Evolutionary conservation across 2,329 filamentous ascomycete genomes (phyloP).

Genomic region (Xylaria sp.): DNA sequence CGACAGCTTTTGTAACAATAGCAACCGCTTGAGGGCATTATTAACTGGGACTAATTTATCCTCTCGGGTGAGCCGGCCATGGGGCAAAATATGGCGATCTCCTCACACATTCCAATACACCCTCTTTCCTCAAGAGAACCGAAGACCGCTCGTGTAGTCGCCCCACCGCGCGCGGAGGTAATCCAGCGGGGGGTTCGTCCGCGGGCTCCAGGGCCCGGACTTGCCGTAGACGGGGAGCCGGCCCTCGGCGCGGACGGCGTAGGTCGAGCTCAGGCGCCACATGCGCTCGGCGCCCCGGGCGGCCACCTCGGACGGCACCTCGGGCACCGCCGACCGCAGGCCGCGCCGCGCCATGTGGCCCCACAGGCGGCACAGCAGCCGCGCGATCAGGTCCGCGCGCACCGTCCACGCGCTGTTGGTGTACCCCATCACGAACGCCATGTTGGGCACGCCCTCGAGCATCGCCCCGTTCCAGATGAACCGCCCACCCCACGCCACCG

Average conservation of each 20-base stretch:
- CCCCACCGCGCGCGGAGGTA: slow-evolving; percentile 18
- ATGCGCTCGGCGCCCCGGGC: slow-evolving; percentile 9
- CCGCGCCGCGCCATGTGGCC: slow-evolving; percentile 51
- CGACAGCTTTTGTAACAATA: too few species aligned
- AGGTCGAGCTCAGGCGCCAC: slow-evolving; percentile 24
- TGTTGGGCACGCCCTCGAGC: slow-evolving; percentile 65
- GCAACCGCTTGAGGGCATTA: too few species aligned
- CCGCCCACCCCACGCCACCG: slow-evolving; percentile 46
- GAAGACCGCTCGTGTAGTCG: slow-evolving; percentile 12
- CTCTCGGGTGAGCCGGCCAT: too few species aligned
- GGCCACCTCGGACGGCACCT: slow-evolving; percentile 38
- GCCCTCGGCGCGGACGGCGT: background rate
- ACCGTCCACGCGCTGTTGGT: slow-evolving; percentile 64
- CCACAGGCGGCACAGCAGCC: slow-evolving; percentile 53
- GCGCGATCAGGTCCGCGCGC: slow-evolving; percentile 57
- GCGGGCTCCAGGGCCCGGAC: slow-evolving; percentile 16
- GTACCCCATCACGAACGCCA: slow-evolving; percentile 62
- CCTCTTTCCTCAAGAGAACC: too few species aligned
- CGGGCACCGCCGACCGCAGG: slow-evolving; percentile 47
- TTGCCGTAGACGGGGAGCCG: slow-evolving; percentile 14
- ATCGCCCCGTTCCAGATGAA: slow-evolving; percentile 63
- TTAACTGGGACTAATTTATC: too few species aligned
- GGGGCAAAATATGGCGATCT: too few species aligned
- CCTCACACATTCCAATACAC: too few species aligned
- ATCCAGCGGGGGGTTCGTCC: slow-evolving; percentile 1